phyloP scores from a whole-genome alignment of 495 filamentous ascomycete species.

The Neurospora sp. region DNA sequence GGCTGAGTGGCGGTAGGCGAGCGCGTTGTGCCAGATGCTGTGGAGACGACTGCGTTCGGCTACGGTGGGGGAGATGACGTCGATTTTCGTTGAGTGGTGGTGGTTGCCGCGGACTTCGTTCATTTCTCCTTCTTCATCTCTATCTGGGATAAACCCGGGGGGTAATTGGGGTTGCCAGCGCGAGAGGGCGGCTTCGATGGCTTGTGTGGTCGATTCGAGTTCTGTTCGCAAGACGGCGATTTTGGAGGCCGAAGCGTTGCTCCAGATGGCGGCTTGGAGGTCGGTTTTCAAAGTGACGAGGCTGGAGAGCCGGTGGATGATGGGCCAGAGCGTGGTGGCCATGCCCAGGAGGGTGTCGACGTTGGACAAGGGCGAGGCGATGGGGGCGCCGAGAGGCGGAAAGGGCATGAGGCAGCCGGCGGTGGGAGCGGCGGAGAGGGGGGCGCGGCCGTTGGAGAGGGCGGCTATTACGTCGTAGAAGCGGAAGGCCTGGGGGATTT shows the following conservation, averaged over 20 bases:
- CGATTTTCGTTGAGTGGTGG: background rate
- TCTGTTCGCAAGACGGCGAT: slow-evolving; percentile 43
- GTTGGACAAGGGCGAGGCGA: slow-evolving; percentile 33
- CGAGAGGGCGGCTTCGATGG: slow-evolving; percentile 45
- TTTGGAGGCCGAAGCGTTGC: slow-evolving; percentile 30
- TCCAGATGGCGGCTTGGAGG: slow-evolving; percentile 32
- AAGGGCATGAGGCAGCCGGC: slow-evolving; percentile 32
- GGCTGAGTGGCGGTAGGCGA: slow-evolving; percentile 51
- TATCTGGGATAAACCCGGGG: slow-evolving; percentile 13
- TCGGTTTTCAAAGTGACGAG: slow-evolving; percentile 41
- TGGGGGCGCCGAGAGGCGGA: slow-evolving; percentile 34
- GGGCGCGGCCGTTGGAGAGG: slow-evolving; percentile 49
- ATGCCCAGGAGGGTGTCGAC: slow-evolving; percentile 54
- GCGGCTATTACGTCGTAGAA: slow-evolving; percentile 57
- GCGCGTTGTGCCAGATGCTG: slow-evolving; percentile 48
- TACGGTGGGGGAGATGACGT: slow-evolving; percentile 1
- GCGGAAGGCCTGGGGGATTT: slow-evolving; percentile 39
- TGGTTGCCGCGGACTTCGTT: background rate
- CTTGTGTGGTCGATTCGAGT: slow-evolving; percentile 41
- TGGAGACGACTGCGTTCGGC: slow-evolving; percentile 25
- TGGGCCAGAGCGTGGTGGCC: slow-evolving; percentile 51
- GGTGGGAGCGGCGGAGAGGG: slow-evolving; percentile 41
- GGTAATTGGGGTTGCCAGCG: slow-evolving; percentile 43
- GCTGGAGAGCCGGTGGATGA: slow-evolving; percentile 50
- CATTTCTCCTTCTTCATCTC: background rate